Conservation (phyloP, 345 rosid species). For the Alliaria petiolata region DNA sequence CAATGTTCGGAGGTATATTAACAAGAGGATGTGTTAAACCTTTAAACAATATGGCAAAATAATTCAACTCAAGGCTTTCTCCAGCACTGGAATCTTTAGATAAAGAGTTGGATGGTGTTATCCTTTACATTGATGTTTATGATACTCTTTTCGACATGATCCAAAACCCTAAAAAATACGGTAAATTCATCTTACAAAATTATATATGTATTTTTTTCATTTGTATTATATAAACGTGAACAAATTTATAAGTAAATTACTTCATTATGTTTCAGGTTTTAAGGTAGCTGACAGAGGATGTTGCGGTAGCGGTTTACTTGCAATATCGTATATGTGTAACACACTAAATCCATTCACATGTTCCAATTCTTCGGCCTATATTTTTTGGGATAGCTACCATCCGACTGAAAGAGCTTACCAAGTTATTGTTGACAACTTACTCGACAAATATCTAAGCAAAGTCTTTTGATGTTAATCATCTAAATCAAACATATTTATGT, state of each 20-base stretch:
- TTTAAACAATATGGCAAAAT: not conserved
- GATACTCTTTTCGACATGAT: not conserved
- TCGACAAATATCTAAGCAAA: not conserved
- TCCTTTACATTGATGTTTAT: not conserved
- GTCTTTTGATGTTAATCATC: not conserved
- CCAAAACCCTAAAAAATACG: not conserved
- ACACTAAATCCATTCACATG: not conserved
- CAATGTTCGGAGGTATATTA: not conserved
- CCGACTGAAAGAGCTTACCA: not conserved
- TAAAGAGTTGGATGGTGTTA: conserved; percentile 3
- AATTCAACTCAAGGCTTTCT: conserved; percentile 9
- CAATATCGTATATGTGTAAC: not conserved
- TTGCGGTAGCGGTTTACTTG: conserved; percentile 33
- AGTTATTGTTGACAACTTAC: not conserved
- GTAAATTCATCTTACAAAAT: not conserved
- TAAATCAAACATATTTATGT: not conserved
- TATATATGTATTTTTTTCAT: not conserved
- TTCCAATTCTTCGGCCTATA: not conserved
- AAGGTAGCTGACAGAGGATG: conserved; percentile 43
- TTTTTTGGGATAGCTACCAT: not conserved
- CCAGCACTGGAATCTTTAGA: not conserved
- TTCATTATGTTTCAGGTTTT: conserved; percentile 30
- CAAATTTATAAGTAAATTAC: not conserved
- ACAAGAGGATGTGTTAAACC: not conserved
- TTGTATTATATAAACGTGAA: not conserved